phyloP scores from a whole-genome alignment of 2,329 filamentous ascomycete genomes.

The Colletotrichum eleusines region DNA sequence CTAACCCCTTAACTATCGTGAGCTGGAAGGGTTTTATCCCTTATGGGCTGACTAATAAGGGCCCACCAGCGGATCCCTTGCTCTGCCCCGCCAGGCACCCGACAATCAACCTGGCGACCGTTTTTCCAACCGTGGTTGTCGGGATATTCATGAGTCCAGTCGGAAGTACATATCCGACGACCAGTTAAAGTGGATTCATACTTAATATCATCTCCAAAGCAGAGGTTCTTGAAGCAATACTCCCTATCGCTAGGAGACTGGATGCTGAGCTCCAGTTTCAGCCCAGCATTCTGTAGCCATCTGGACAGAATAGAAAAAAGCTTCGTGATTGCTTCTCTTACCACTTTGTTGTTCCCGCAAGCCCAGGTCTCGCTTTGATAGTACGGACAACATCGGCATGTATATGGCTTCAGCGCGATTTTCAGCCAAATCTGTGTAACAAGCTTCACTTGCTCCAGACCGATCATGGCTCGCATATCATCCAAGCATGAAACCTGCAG shows the following conservation, averaged over 20 bases:
- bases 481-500: constrained; percentile 46
- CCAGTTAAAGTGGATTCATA: constrained; percentile 26
- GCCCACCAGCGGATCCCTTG: too few relatives aligned
- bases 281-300: constrained; percentile 44
- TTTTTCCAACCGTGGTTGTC: constrained; percentile 48
- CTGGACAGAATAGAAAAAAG: constrained; percentile 49
- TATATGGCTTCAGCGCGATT: constrained; percentile 48
- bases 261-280: constrained; percentile 51
- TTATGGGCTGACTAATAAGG: too few relatives aligned
- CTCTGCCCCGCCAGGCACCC: too few relatives aligned
- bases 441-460: constrained; percentile 41
- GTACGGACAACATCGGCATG: constrained; percentile 41
- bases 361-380: too few relatives aligned
- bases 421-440: constrained; percentile 49
- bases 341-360: constrained; percentile 28
- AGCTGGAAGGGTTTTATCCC: too few relatives aligned
- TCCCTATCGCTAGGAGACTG: constrained; percentile 52
- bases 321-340: constrained; percentile 45
- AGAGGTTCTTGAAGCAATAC: constrained; percentile 50
- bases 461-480: constrained; percentile 43
- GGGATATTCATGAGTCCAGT: constrained; percentile 43
- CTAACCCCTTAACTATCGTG: too few relatives aligned
- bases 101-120: constrained; percentile 46
- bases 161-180: too few relatives aligned
- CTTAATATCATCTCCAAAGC: constrained; percentile 43